Evolutionary conservation across 129 eudicot genomes (phyloP).

Genomic region (Flaveria linearis): DNA sequence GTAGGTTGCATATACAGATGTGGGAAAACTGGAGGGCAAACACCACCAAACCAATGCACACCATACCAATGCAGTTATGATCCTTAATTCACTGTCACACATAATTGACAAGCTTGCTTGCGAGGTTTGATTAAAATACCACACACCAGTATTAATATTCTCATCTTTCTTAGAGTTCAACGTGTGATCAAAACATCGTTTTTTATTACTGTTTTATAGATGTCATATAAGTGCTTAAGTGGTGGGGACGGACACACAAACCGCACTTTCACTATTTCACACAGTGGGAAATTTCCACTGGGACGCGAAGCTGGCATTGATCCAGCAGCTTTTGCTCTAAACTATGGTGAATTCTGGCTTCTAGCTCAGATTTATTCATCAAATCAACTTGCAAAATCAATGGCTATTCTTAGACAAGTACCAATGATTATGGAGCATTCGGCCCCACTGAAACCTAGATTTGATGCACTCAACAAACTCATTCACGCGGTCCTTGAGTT

Average conservation of each 20-base stretch:
- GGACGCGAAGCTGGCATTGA: conserved; percentile 80
- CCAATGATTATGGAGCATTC: conserved; percentile 58
- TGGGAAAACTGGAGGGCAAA: conserved; percentile 33
- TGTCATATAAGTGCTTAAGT: conserved; percentile 47
- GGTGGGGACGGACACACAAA: conserved; percentile 59
- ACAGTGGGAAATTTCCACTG: conserved; percentile 63
- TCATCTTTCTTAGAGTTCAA: neutral
- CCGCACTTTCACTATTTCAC: conserved; percentile 57
- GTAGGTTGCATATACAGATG: conserved; percentile 36
- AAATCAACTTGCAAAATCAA: conserved; percentile 75
- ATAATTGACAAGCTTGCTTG: conserved; percentile 54
- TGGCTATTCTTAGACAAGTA: conserved; percentile 73
- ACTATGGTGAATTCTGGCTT: conserved; percentile 92
- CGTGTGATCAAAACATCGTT: neutral
- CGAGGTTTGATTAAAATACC: conserved; percentile 46
- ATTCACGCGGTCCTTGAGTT: conserved; percentile 50
- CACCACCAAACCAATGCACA: conserved; percentile 31
- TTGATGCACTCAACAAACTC: conserved; percentile 64
- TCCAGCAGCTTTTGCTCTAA: conserved; percentile 76
- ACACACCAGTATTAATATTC: neutral
- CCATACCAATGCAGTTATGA: conserved; percentile 14
- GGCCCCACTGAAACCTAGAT: conserved; percentile 49
- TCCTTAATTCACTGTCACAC: conserved; percentile 47
- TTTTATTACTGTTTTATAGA: conserved; percentile 39
- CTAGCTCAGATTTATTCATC: conserved; percentile 63